Percentiles rank a stretch among this genome's conserved stretches.
phyloP scores from a whole-genome alignment of 2,329 filamentous ascomycete genomes.

The Trichoderma lentiforme region DNA sequence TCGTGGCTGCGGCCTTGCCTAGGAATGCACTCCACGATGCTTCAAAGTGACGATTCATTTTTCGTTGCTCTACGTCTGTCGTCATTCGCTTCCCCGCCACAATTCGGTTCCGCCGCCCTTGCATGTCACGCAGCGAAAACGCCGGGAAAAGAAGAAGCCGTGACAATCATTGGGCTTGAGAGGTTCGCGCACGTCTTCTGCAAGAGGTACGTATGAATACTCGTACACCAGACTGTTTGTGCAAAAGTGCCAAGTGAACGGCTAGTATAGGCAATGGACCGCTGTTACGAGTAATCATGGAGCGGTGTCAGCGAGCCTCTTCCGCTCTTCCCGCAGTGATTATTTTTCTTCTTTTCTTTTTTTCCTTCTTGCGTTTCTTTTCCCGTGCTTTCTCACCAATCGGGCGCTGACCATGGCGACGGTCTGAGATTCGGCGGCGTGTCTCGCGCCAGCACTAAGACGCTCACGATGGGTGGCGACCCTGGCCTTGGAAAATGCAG shows the following conservation, averaged over 20 bases:
- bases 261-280: neutral
- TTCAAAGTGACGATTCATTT: neutral
- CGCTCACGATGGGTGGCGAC: neutral
- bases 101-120: neutral
- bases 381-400: neutral
- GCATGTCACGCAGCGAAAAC: neutral
- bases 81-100: slow-evolving; percentile 10
- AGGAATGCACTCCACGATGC: slow-evolving; percentile 11
- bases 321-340: neutral
- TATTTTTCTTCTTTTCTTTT: neutral
- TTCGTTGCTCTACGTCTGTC: neutral
- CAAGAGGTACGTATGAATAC: neutral
- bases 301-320: neutral
- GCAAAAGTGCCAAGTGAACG: neutral
- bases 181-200: neutral
- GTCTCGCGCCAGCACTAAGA: slow-evolving; percentile 13
- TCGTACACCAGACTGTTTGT: neutral
- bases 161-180: neutral
- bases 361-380: neutral
- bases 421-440: slow-evolving; percentile 18
- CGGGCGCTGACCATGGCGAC: neutral
- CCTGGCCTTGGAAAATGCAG: slow-evolving; percentile 11
- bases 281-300: neutral
- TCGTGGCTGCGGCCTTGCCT: neutral
- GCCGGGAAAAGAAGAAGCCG: neutral